Percentiles rank a stretch among this genome's conserved stretches.
Conservation (phyloP, 2,329 filamentous ascomycete species). For the Exophiala sideris region DNA sequence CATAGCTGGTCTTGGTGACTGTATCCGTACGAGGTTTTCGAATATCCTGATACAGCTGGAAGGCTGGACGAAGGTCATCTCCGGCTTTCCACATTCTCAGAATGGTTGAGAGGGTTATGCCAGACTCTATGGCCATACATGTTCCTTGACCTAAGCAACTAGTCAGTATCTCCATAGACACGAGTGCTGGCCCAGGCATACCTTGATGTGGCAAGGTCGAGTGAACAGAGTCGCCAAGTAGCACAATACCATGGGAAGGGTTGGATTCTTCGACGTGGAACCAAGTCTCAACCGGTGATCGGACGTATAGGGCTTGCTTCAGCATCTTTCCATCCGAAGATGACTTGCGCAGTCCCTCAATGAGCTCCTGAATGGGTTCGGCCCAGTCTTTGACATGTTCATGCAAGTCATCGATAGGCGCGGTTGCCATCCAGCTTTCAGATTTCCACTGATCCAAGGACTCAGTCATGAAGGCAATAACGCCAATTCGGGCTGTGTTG, state of each 20-base stretch:
- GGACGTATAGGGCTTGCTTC: conserved; percentile 36
- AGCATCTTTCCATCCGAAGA: conserved; percentile 34
- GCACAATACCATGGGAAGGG: conserved; percentile 31
- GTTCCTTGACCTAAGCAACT: conserved; percentile 32
- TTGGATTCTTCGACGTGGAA: conserved; percentile 30
- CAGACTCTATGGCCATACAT: conserved; percentile 37
- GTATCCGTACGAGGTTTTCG: conserved; percentile 38
- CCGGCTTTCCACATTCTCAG: conserved; percentile 32
- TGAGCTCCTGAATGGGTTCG: conserved; percentile 34
- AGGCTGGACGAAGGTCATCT: conserved; percentile 31
- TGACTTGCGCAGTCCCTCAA: conserved; percentile 32
- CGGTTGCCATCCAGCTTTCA: conserved; percentile 32
- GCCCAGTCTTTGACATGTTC: conserved; percentile 36
- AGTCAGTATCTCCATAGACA: background rate
- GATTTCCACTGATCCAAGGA: conserved; percentile 36
- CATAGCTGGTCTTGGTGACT: conserved; percentile 35
- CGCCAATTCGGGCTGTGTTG: conserved; percentile 32
- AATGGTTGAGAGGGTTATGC: conserved; percentile 33
- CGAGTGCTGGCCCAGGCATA: conserved; percentile 3
- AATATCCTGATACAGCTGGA: conserved; percentile 37
- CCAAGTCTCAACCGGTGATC: conserved; percentile 34
- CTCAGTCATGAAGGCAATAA: conserved; percentile 40
- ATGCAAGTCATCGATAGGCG: conserved; percentile 35
- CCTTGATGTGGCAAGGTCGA: conserved; percentile 37
- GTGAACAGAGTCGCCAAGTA: conserved; percentile 35